Conservation (phyloP, 2,329 filamentous ascomycete genomes). For the Daldinia sp. region DNA sequence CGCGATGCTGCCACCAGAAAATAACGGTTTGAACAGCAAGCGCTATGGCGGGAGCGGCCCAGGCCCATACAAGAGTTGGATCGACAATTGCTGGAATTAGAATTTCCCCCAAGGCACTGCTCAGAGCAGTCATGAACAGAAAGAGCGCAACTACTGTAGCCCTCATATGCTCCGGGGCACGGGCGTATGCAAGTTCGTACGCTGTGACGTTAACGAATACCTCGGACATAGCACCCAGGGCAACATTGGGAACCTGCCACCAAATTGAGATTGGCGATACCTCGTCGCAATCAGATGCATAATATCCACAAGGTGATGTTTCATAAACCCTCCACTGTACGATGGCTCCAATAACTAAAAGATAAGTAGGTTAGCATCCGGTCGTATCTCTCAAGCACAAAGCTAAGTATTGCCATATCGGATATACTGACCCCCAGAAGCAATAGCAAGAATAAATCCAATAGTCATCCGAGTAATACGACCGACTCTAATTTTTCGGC, state of each 20-base stretch:
- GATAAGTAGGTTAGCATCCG: background rate
- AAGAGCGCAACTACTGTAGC: conserved; percentile 68
- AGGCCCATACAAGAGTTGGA: conserved; percentile 57
- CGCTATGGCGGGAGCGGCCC: conserved; percentile 58
- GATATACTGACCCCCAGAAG: conserved; percentile 56
- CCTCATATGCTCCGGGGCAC: conserved; percentile 74
- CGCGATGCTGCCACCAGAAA: conserved; percentile 61
- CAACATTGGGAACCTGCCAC: conserved; percentile 63
- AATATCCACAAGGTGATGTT: conserved; percentile 52
- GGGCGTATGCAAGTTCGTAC: conserved; percentile 76
- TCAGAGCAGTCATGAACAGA: conserved; percentile 69
- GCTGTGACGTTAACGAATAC: conserved; percentile 72
- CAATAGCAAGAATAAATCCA: conserved; percentile 64
- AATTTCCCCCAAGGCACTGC: conserved; percentile 62
- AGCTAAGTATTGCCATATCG: background rate
- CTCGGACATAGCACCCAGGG: conserved; percentile 65
- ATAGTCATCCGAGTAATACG: conserved; percentile 69
- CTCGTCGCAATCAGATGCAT: conserved; percentile 56
- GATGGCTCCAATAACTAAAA: background rate
- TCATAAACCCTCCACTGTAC: background rate
- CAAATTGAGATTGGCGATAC: conserved; percentile 63
- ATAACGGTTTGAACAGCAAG: conserved; percentile 60
- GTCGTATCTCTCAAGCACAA: background rate
- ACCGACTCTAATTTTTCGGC: conserved; percentile 64
- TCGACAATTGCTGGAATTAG: conserved; percentile 58